Evolutionary conservation across 768 basidiomycete genomes (phyloP), one percentile per base, ranked within the genome.

Genomic region (Boletales sp.): DNA sequence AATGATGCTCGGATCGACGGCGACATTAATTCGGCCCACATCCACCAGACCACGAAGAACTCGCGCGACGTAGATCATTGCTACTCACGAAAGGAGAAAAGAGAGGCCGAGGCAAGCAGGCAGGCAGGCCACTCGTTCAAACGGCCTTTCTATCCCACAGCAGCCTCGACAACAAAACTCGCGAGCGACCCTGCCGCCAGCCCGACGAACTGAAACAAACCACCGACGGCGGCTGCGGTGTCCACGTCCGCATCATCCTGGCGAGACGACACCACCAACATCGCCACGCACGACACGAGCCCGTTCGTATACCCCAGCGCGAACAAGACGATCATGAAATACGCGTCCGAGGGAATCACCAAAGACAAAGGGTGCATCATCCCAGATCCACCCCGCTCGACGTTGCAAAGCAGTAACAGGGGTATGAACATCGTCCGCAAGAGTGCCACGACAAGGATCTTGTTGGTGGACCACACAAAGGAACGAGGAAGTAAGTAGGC

Each of bases 351-450:
- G 66, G 73, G 84, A 74, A 92, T 83, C 48, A 85, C 56, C 5
- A 48, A 46, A 18, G 51, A 32, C 9, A 7, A 69, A 57, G 12
- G 65, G 58, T 10, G 15, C 40, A 12, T 2, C 24, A 60, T 48
- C 1, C 9, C n/a, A 18, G n/a, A 2, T 8, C 71, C 52, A 37
- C 72, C 72, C 37, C 77, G 77, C 55, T 84, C 81, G 38, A 93
- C 69, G 62, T 94, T 94, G 75, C 91, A 94, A 68, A 86, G 73
- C 12, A 94, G 75, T 68, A 95, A 87, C 40, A 92, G 62, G 19
- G 90, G 89, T 47, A 94, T 80, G 70, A 94, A 93, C 30, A 90
- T 63, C 3, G 83, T 86, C 44, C 92, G 82, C 5, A 78, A 66
- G 30, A 86, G 59, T 13, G 90, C 86, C 8, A 88, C 63, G 9